These are phyloP conservation scores for Toxicodendron radicans DNA, from an alignment of 345 rosid genomes.

Conservation along the genomic window DNA sequence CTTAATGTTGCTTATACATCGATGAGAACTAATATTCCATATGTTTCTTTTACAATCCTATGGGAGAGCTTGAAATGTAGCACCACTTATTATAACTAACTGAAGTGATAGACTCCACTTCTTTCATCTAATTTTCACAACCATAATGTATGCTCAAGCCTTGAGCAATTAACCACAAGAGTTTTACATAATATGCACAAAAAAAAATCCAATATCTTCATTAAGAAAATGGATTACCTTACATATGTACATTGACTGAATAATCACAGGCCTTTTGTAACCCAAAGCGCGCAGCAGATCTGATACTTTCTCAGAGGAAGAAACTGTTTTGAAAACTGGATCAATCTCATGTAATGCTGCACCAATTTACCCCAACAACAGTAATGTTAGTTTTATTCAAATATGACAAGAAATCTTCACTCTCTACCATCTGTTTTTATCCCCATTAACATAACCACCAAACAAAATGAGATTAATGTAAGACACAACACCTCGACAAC, in stretches of 20 bases:
- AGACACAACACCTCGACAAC: conserved; percentile 12
- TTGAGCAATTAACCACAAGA: not conserved
- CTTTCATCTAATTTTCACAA: conserved; percentile 4
- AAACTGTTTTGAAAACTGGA: conserved; percentile 66
- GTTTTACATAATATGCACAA: not conserved
- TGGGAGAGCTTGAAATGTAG: not conserved
- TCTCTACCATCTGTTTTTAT: not conserved
- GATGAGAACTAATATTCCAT: not conserved
- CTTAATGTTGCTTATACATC: not conserved
- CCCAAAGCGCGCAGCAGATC: conserved; percentile 66
- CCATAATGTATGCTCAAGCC: not conserved
- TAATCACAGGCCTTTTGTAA: conserved; percentile 68
- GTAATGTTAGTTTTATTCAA: conserved; percentile 10
- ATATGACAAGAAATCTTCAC: not conserved
- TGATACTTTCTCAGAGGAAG: conserved; percentile 58
- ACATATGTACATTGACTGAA: conserved; percentile 96
- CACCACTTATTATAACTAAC: not conserved
- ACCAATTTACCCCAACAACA: conserved; percentile 14
- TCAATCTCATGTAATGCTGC: conserved; percentile 90
- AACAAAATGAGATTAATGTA: not conserved
- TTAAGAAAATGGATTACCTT: conserved; percentile 50
- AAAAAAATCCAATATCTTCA: conserved; percentile 8
- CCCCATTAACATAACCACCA: conserved; percentile 9
- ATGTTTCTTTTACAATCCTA: not conserved
- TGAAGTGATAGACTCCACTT: not conserved